Evolutionary conservation across 1,284 basidiomycete species (phyloP).

Genomic region (Spongiforma sp.): DNA sequence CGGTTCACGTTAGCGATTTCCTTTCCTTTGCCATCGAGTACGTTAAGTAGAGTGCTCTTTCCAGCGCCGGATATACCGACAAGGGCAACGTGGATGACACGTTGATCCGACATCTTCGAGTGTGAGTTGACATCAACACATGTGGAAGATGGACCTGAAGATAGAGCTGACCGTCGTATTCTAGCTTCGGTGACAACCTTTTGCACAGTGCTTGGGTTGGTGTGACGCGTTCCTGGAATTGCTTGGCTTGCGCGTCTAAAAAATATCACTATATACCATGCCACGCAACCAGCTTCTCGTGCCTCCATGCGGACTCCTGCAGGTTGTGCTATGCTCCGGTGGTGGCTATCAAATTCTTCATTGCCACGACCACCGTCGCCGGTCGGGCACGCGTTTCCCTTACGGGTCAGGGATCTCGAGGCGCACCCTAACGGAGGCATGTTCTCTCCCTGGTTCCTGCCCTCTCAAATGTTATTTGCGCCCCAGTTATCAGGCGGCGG

Average conservation of each 20-base stretch:
- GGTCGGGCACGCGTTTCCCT: neutral
- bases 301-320: constrained; percentile 22
- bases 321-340: constrained; percentile 15
- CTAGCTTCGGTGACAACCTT: neutral
- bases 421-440: too few relatives aligned
- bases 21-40: constrained; percentile 24
- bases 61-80: constrained; percentile 31
- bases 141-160: too few relatives aligned
- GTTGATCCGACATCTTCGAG: constrained; percentile 9
- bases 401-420: neutral
- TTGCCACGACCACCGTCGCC: neutral
- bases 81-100: constrained; percentile 23
- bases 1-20: constrained; percentile 22
- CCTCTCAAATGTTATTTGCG: too few relatives aligned
- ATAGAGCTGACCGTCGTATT: constrained; percentile 26
- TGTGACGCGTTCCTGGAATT: neutral
- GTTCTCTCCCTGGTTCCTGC: too few relatives aligned
- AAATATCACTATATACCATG: constrained; percentile 9
- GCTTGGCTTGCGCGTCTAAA: neutral
- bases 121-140: constrained; percentile 5
- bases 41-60: constrained; percentile 35
- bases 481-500: too few relatives aligned
- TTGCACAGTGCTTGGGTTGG: neutral
- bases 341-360: neutral
- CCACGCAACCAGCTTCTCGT: constrained; percentile 1